Base-by-base conservation (phyloP, 768 basidiomycete genomes). In the Boletus sp. region DNA sequence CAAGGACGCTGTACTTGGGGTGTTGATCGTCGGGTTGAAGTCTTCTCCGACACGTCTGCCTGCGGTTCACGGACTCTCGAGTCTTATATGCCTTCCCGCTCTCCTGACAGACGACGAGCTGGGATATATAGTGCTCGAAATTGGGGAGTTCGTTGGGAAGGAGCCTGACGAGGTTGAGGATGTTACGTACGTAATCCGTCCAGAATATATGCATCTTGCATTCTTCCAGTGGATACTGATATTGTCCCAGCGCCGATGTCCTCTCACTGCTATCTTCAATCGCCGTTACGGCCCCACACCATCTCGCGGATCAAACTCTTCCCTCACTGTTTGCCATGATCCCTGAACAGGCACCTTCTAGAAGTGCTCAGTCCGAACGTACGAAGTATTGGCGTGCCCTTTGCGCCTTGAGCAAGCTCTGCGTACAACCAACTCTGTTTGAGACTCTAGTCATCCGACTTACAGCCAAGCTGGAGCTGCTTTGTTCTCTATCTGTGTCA, bases 381-480 rank as follows among this genome's bases (percentile, higher is more conserved):
- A 73, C 77, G 17, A 79, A 78, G 49, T 87, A 81, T 61, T 87
- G 88, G 77, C 80, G 81, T 35, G 79, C 80, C 37, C 79, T 98
- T 50, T 75, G 77, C 11, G 80, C 85, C 14, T 78, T 98, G 42
- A 80, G 82, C 49, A 79, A 76, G 14, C 78, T 99, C 13, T 97
- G 91, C 67, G 64, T 81, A 9, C 83, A 85, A 38, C 78, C 86
- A 0, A 76, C 82, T 14, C 78, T 98, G n/a, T 98, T 96, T 69
- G 91, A 92, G 64, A 84, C 78, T 5, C 78, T 98, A 27, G 83
- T 92, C 49, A 78, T 92, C 44, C 83, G 90, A 17, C 74, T 97
- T 23, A 81, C 77, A 3, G 81, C 87, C 4, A 91, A 92, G 69
- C 75, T 98, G 30, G 88, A 91, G 46, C 63, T 87, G 0, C 69